Evolutionary conservation across 768 basidiomycete species (phyloP), one percentile per base, ranked within the genome.

Genomic region (Russula brevipes): DNA sequence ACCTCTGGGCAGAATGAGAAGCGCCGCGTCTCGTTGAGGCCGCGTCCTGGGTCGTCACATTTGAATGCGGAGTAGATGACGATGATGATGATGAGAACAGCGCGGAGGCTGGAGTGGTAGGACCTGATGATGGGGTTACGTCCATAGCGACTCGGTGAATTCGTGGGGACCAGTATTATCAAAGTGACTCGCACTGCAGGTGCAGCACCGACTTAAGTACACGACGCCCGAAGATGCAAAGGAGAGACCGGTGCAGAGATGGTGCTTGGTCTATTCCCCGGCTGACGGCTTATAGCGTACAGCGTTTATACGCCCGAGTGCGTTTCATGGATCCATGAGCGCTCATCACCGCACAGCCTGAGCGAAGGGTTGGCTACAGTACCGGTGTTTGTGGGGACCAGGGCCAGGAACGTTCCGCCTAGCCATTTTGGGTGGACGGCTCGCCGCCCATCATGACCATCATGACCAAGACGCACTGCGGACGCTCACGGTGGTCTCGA

Each of bases 1-100:
- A 63, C 24, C 65, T 66, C 39, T 38, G 19, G n/a, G 17, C 35
- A 8, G n/a, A 11, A 17, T 39, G 65, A 49, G 57, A 35, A 9
- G 55, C 57, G 8, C 11, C 17, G 49, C 50, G 39, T 8, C 39
- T 54, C 24, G n/a, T 49, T 31, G 45, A 39, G 36, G 51, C 8
- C 30, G 60, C 49, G 33, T 39, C 60, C 14, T 19, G 33, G 46
- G 45, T 49, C 45, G 17, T 31, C 31, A 11, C 31, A 35, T 47
- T 5, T 16, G 38, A 36, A 16, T 58, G 39, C 42, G 24, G 24
- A 24, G 6, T 12, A 14, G 47, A 42, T 11, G 52, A 30, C 14
- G 33, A 38, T 61, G 44, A 39, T 11, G 24, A 35, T 7, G 47
- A 45, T 3, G 52, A 24, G 24, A 24, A 24, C 24, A 24, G 10